Evolutionary conservation across 108 stramenopile species (phyloP), one percentile per base, ranked within the genome.

Genomic region (Aurantiochytrium sp.): DNA sequence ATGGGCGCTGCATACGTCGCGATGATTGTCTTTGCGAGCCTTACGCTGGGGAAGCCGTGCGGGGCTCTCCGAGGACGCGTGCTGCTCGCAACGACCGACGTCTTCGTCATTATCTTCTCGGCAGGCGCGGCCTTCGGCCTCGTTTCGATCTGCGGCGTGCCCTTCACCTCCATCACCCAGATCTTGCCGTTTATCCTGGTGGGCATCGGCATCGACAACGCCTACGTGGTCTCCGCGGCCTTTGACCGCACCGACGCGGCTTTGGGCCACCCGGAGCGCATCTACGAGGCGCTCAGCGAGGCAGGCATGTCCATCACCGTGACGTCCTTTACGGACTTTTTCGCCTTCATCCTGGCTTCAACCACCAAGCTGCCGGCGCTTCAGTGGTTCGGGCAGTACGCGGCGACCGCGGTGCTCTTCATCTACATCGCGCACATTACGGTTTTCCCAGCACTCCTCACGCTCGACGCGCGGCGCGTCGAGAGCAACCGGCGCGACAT

Each of bases 131-230:
- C n/a, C 27, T 34, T 52, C 36, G 41, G 41, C 27, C 19, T 65
- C 15, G 12, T 15, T 65, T 8, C 59, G 8, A 6, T 65, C 19
- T 1, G 15, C 59, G 32, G 34, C 27, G 19, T 89, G 31, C 89
- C 87, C 85, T 89, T 89, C 88, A 89, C 89, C 22, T 86, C 88
- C 30, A 85, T 89, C n/a, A 86, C 87, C n/a, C 89, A 89, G 36
- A 88, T 89, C 42, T 85, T 89, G 2, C 89, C 89, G 2, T 89
- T 89, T 85, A 86, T 89, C 32, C 88, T 89, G 8, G 89, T 89
- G 2, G 89, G 87, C 17, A 86, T 89, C 45, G 89, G 89, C 0
- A 85, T 89, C n/a, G 89, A 89, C 22, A 88, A 89, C 2, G 39
- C 73, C 27, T 81, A 81, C 45, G 73, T 81, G 6, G 17, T 81